Evolutionary conservation across 2,329 filamentous ascomycete species (phyloP).

Genomic region (Phialophora tarda): DNA sequence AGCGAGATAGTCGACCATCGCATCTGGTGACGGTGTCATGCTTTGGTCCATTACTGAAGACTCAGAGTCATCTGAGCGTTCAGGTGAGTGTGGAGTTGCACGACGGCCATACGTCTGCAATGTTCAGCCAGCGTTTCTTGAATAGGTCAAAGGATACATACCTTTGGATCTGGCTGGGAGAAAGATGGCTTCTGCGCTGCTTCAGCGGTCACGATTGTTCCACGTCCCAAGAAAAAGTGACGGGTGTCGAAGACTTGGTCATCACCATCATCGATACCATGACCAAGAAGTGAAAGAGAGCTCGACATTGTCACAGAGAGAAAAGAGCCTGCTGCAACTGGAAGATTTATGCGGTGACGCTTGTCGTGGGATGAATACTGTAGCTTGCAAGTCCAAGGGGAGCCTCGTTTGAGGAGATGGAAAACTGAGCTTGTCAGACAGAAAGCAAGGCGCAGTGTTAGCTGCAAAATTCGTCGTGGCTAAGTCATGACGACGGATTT

Average conservation of each 20-base stretch:
- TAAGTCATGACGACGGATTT: not conserved
- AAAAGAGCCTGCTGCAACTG: not conserved
- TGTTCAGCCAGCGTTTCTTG: not conserved
- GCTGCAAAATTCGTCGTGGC: not conserved
- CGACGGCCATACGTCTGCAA: not conserved
- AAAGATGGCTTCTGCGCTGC: not conserved
- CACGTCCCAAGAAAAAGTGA: constrained; percentile 28
- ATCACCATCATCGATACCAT: constrained; percentile 9
- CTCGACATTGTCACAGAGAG: not conserved
- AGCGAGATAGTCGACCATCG: constrained; percentile 34
- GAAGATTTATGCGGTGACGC: not conserved
- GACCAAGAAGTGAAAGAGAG: not conserved
- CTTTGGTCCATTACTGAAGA: not conserved
- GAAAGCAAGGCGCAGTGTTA: not conserved
- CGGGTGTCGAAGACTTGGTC: constrained; percentile 21
- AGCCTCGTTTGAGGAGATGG: not conserved
- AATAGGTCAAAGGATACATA: not conserved
- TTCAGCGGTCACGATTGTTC: constrained; percentile 21
- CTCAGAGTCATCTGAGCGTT: not conserved
- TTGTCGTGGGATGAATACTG: not conserved
- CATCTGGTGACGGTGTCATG: not conserved
- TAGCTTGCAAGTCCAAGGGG: not conserved
- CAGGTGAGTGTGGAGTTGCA: not conserved
- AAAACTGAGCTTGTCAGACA: not conserved
- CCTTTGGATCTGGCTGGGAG: not conserved